A percentile compares a stretch with the other conserved stretches of the same genome.
phyloP scores from a whole-genome alignment of 1,139 yeast species.

The Hansenula anomala region DNA sequence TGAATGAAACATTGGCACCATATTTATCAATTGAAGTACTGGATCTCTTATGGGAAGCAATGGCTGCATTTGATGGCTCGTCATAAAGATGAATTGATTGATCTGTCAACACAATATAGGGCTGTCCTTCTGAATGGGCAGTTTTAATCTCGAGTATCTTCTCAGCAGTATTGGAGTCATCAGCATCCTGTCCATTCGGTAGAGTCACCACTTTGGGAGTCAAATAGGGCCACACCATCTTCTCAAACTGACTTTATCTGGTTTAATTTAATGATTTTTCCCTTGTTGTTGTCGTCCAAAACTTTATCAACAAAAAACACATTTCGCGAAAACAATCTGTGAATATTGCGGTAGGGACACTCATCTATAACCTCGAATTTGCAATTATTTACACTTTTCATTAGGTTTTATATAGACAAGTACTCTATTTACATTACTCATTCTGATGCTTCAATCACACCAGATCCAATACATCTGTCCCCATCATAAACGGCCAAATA shows the following conservation, averaged over 20 bases:
- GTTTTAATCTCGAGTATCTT: constrained; percentile 36
- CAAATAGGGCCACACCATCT: constrained; percentile 9
- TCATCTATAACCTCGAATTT: too few relatives aligned
- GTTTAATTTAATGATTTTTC: neutral
- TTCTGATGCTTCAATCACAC: constrained; percentile 36
- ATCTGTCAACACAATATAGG: constrained; percentile 35
- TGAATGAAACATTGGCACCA: constrained; percentile 28
- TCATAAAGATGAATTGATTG: constrained; percentile 28
- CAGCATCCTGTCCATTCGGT: constrained; percentile 34
- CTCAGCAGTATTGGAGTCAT: too few relatives aligned
- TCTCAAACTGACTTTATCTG: too few relatives aligned
- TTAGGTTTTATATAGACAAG: too few relatives aligned
- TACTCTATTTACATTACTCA: neutral
- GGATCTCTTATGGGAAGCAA: constrained; percentile 31
- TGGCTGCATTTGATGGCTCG: constrained; percentile 25
- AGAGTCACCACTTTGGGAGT: constrained; percentile 11
- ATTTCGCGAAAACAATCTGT: too few relatives aligned
- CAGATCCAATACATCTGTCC: constrained; percentile 75
- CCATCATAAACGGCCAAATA: constrained; percentile 67
- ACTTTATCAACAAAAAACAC: too few relatives aligned
- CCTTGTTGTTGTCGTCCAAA: neutral
- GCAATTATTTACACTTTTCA: too few relatives aligned
- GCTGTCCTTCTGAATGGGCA: constrained; percentile 31
- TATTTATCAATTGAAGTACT: constrained; percentile 27
- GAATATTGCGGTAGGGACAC: too few relatives aligned